Conservation (phyloP, 73 alveolate species). For the Tetrahymena borealis region DNA sequence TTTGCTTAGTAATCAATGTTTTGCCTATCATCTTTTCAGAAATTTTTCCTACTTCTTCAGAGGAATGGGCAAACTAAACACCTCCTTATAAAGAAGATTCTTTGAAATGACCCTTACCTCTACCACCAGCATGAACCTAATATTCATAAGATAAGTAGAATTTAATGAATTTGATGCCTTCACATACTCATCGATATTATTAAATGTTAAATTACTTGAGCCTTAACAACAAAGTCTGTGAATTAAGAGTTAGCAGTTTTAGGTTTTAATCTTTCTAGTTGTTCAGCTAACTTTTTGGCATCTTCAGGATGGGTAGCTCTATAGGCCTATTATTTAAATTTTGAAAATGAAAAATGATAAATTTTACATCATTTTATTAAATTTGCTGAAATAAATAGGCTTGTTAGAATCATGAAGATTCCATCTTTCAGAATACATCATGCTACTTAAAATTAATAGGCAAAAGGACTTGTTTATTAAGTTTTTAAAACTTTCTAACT, state of each 20-base stretch:
- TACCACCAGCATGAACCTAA: conserved; percentile 66
- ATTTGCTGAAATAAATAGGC: not conserved
- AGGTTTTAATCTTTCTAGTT: conserved; percentile 10
- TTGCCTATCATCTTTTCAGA: conserved; percentile 62
- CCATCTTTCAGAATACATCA: not conserved
- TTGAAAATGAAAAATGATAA: not conserved
- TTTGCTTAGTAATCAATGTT: conserved; percentile 71
- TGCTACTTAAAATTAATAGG: not conserved
- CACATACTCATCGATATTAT: not conserved
- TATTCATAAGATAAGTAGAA: conserved; percentile 26
- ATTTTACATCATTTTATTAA: not conserved
- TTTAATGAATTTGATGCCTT: too few species aligned
- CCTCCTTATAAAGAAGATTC: conserved; percentile 75
- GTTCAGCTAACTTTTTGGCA: conserved; percentile 28
- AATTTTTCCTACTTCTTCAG: conserved; percentile 52
- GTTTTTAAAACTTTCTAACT: too few species aligned
- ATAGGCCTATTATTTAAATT: conserved; percentile 54
- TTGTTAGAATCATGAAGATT: not conserved
- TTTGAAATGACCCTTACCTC: conserved; percentile 66
- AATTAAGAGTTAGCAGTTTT: not conserved
- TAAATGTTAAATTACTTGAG: not conserved
- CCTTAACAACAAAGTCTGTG: conserved; percentile 50
- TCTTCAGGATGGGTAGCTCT: conserved; percentile 50
- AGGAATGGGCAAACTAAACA: conserved; percentile 46
- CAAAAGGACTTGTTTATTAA: too few species aligned